Evolutionary conservation across 768 basidiomycete genomes (phyloP).

Genomic region (Boletellus ananiceps): DNA sequence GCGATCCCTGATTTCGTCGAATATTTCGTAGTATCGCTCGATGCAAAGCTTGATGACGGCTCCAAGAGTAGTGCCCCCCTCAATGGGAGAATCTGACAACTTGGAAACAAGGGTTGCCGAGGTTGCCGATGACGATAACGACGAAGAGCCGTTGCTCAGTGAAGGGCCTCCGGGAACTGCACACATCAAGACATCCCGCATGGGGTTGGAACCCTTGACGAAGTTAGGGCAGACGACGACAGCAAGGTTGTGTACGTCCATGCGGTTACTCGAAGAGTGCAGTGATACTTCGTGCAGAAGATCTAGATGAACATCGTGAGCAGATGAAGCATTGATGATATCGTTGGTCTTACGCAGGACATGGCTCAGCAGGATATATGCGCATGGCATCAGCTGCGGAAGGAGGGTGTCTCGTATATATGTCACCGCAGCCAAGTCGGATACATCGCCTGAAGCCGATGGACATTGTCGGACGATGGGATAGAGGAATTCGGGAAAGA

Average conservation of each 20-base stretch:
- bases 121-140: conserved; percentile 13
- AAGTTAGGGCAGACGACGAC: conserved; percentile 80
- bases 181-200: conserved; percentile 73
- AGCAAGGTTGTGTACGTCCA: conserved; percentile 82
- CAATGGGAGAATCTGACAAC: conserved; percentile 29
- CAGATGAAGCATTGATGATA: not conserved
- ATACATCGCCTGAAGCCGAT: conserved; percentile 42
- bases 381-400: conserved; percentile 63
- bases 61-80: conserved; percentile 63
- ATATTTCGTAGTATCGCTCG: conserved; percentile 78
- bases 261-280: conserved; percentile 60
- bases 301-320: conserved; percentile 40
- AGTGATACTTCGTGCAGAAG: conserved; percentile 76
- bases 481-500: conserved; percentile 73
- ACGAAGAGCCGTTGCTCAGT: conserved; percentile 27
- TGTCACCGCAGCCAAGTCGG: conserved; percentile 52
- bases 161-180: conserved; percentile 49
- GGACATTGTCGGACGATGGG: conserved; percentile 67
- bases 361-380: conserved; percentile 68
- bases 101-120: conserved; percentile 16
- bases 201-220: conserved; percentile 61
- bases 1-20: conserved; percentile 75
- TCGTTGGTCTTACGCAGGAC: conserved; percentile 49
- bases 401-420: conserved; percentile 71
- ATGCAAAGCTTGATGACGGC: conserved; percentile 73